A percentile compares a stretch with the other conserved stretches of the same genome.
These are phyloP conservation scores for Amphicarpaea edgeworthii DNA, from an alignment of 306 rosid species.

Conservation along the genomic window DNA sequence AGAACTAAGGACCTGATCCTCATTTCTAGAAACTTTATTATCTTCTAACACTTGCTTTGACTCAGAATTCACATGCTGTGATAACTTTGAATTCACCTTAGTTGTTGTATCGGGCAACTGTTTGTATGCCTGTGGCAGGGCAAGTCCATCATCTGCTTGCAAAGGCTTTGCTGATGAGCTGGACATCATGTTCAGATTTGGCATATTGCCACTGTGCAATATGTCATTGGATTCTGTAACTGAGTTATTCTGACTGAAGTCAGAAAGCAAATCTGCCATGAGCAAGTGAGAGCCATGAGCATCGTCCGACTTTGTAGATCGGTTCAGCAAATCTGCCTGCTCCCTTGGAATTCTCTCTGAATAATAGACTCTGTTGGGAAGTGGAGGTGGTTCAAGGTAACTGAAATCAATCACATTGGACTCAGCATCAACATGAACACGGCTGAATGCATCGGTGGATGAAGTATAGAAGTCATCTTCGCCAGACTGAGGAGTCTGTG, in stretches of 20 bases:
- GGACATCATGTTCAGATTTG: constrained; percentile 54
- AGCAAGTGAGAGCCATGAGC: constrained; percentile 71
- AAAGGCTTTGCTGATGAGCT: constrained; percentile 49
- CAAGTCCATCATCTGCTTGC: constrained; percentile 58
- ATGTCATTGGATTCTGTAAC: constrained; percentile 55
- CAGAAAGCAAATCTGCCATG: constrained; percentile 67
- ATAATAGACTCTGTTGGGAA: constrained; percentile 75
- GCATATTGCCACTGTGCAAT: constrained; percentile 53
- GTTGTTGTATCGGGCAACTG: constrained; percentile 60
- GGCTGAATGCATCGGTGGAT: constrained; percentile 56
- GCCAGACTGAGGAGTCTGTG: constrained; percentile 56
- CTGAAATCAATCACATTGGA: constrained; percentile 70
- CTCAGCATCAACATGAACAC: constrained; percentile 58
- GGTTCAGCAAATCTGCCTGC: constrained; percentile 79
- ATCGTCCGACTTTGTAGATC: constrained; percentile 88
- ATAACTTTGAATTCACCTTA: constrained; percentile 56
- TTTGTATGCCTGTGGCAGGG: constrained; percentile 55
- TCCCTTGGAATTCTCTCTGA: constrained; percentile 94
- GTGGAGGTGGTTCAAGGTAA: constrained; percentile 71
- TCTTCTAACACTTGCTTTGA: constrained; percentile 49
- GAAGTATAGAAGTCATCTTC: constrained; percentile 59
- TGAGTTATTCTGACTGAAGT: constrained; percentile 55
- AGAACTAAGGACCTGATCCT: constrained; percentile 49
- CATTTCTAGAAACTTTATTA: constrained; percentile 50
- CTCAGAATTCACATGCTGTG: constrained; percentile 55